These are phyloP conservation scores for Candida argentea DNA, from an alignment of 805 yeast genomes.

Conservation along the genomic window DNA sequence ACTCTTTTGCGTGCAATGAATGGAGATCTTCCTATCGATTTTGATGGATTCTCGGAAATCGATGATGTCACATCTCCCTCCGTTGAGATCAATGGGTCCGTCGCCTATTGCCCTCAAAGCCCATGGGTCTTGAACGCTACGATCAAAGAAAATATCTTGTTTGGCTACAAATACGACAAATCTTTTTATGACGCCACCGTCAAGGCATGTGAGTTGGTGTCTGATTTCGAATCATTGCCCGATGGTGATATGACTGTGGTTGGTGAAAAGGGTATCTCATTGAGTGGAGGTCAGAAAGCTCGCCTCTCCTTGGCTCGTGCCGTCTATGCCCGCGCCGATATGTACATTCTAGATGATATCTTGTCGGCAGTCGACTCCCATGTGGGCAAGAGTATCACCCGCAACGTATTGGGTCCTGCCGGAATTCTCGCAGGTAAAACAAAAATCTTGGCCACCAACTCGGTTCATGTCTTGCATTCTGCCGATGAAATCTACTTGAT, in stretches of 20 bases:
- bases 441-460: constrained; percentile 28
- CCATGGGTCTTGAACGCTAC: constrained; percentile 34
- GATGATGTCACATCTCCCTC: constrained; percentile 3
- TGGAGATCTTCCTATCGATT: constrained; percentile 17
- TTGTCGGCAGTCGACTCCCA: constrained; percentile 35
- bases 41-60: constrained; percentile 4
- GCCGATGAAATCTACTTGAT: constrained; percentile 25
- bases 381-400: constrained; percentile 26
- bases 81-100: constrained; percentile 18
- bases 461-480: constrained; percentile 24
- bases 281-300: constrained; percentile 36
- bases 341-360: constrained; percentile 31
- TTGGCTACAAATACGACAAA: constrained; percentile 24
- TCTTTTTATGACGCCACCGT: constrained; percentile 22
- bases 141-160: constrained; percentile 29
- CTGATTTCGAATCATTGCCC: constrained; percentile 26
- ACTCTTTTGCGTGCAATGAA: constrained; percentile 25
- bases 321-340: constrained; percentile 30
- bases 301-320: constrained; percentile 32
- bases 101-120: constrained; percentile 31
- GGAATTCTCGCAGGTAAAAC: constrained; percentile 27
- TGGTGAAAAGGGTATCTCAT: constrained; percentile 34
- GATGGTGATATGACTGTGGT: constrained; percentile 33
- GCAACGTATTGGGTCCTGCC: constrained; percentile 19
- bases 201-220: constrained; percentile 26